Percentiles rank a stretch among this genome's conserved stretches.
Evolutionary conservation across 495 filamentous ascomycete genomes (phyloP).

Genomic region (Xylaria cubensis): DNA sequence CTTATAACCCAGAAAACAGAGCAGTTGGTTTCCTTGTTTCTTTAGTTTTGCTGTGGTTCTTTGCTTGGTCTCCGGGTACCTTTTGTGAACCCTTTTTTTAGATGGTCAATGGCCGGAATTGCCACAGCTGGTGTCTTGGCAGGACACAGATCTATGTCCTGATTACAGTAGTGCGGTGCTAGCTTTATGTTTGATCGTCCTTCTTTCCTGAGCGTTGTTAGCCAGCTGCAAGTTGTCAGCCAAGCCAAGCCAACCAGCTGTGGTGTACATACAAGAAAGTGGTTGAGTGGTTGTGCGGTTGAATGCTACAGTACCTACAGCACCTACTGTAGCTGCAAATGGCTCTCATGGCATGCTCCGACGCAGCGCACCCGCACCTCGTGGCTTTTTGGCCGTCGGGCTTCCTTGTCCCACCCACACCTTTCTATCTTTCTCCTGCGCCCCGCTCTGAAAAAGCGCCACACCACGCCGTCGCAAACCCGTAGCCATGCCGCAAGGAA

Average conservation of each 20-base stretch:
- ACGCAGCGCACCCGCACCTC: constrained; percentile 20
- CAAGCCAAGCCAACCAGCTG: neutral
- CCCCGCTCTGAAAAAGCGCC: constrained; percentile 16
- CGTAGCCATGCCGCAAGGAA: constrained; percentile 9
- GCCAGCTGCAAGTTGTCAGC: constrained; percentile 8
- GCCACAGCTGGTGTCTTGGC: neutral
- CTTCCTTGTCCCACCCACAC: constrained; percentile 21
- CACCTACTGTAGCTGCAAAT: neutral
- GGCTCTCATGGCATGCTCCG: constrained; percentile 2
- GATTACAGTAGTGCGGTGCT: constrained; percentile 3
- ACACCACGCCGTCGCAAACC: constrained; percentile 9
- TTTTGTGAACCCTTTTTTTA: neutral
- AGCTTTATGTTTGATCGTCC: constrained; percentile 10
- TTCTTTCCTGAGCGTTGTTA: neutral
- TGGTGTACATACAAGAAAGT: no score
- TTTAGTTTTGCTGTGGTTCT: constrained; percentile 1
- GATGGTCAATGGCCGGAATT: neutral
- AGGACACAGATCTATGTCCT: neutral
- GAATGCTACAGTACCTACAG: neutral
- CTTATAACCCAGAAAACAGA: neutral
- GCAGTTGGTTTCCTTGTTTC: neutral
- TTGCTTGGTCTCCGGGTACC: neutral
- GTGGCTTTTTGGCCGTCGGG: constrained; percentile 23
- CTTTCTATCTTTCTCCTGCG: neutral
- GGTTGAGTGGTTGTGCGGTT: no score